Evolutionary conservation across 176 grass and related monocot genomes (phyloP), one percentile per base, ranked within the genome.

Genomic region (Lolium rigidum): DNA sequence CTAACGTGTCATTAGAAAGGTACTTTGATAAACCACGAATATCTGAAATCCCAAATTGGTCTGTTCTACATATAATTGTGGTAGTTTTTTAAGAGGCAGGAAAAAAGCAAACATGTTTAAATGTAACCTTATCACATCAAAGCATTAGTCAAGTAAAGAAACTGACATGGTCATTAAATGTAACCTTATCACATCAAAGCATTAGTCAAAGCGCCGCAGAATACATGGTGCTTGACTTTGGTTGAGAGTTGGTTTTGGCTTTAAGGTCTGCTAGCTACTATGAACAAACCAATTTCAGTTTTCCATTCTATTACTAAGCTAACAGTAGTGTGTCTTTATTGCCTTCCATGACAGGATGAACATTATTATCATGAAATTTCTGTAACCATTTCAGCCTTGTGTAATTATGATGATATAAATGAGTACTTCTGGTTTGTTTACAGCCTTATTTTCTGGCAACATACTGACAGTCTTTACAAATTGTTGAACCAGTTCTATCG

Each of bases 401-500:
- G 91, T 86, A 98, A 98, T 91, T 98, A 98, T 80, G 95, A 95
- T 76, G 95, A 98, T 83, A 83, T 98, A 69, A 98, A 98, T 77
- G 93, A 98, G 60, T 98, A 92, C 60, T 98, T 98, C 89, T 98
- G 95, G 95, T 97, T 47, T 80, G 92, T 80, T 38, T 60, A 91
- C 15, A 69, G 6, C 52, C 35, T 62, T 77, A 65, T 51, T 86
- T 70, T 88, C 15, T 58, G 47, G 46, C 62, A 61, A 70, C 39
- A 68, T 67, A 18, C 69, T 28, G 26, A 28, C 26, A 46, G 16
- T 10, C 61, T 86, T 86, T 6, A 41, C 39, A 41, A 41, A 41
- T 41, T 41, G 39, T 41, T 41, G 39, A 41, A 41, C 39, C 39
- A 41, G 39, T 41, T 41, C 6, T 6, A 6, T 41, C 39, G 39